Base-by-base conservation (phyloP, 148 eudicot species). In the Rhododendron williamsianum region DNA sequence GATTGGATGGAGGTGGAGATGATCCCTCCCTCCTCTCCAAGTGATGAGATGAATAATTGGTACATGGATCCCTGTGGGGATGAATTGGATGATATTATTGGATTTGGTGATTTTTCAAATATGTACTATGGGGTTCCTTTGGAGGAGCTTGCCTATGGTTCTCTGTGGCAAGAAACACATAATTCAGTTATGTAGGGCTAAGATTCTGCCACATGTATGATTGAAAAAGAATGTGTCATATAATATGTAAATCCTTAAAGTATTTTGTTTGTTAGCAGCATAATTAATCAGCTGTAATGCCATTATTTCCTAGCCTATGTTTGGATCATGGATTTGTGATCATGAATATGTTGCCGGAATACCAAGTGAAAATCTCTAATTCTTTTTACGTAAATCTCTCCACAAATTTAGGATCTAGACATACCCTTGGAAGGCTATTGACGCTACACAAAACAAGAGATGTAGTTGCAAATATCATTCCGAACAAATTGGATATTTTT, bases 1-100 rank as follows among this genome's bases (percentile, higher is more conserved):
- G 74, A 84, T 52, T 86, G 91, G 91, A 86, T 89, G 85, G 91
- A 89, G 35, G 49, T 87, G 87, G 89, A 87, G 65, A 85, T 60
- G 78, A 82, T 76, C 9, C 72, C 80, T 80, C 48, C 78, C 43
- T 21, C 65, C 84, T 74, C 78, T 33, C 89, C 84, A 16, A 58
- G 54, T 84, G 76, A 41, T 71, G 85, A 30, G 18, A 79, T 83
- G 82, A 19, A 27, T 4, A 76, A 30, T 65, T 77, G 83, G 83
- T 83, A 84, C 74, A 69, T 79, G 86, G 83, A 82, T 0, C 33
- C 71, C n/a, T 82, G 81, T 30, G 86, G 71, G 56, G 52, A 87
- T 45, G 80, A 58, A 15, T 56, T 81, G 23, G 84, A 76, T 54
- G 81, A 56, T 4, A 27, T 83, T 18, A 12, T 78, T 76, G 87